phyloP scores from a whole-genome alignment of 73 alveolate genomes.

The Symbiodinium natans region DNA sequence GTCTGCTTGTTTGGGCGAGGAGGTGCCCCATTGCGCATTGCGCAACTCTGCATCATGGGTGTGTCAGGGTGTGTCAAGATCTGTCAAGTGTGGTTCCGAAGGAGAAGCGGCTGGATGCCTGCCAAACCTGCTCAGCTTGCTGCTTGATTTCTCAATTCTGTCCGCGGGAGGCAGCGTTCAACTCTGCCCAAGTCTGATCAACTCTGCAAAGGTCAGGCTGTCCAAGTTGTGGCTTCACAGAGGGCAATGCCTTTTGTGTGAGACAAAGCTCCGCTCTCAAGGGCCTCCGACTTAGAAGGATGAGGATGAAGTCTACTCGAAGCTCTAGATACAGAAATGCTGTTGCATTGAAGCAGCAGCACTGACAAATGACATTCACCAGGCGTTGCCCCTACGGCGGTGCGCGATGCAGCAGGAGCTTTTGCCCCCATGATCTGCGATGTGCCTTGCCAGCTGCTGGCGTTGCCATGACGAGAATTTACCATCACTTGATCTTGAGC shows the following conservation, averaged over 20 bases:
- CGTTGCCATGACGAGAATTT: no score
- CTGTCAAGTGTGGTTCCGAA: no score
- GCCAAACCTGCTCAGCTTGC: neutral
- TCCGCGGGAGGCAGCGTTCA: neutral
- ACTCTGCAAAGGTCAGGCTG: neutral
- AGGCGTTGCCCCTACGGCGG: constrained; percentile 87
- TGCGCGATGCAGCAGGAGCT: constrained; percentile 53
- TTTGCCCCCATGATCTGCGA: constrained; percentile 48
- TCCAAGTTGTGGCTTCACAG: constrained; percentile 55
- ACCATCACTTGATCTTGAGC: no score
- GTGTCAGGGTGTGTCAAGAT: no score
- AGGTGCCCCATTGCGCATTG: neutral
- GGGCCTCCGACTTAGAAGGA: neutral
- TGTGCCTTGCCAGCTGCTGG: neutral
- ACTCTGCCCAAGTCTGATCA: no score
- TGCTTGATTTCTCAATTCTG: neutral
- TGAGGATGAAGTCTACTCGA: no score
- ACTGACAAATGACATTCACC: no score
- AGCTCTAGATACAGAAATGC: no score
- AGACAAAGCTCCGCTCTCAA: constrained; percentile 22
- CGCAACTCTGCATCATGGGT: no score
- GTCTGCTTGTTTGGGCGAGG: constrained; percentile 34
- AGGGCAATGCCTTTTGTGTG: constrained; percentile 69
- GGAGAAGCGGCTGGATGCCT: constrained; percentile 5
- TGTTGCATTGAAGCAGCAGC: no score